These are phyloP conservation scores for Parascedosporium putredinis DNA, from an alignment of 2,329 filamentous ascomycete species.

Conservation along the genomic window DNA sequence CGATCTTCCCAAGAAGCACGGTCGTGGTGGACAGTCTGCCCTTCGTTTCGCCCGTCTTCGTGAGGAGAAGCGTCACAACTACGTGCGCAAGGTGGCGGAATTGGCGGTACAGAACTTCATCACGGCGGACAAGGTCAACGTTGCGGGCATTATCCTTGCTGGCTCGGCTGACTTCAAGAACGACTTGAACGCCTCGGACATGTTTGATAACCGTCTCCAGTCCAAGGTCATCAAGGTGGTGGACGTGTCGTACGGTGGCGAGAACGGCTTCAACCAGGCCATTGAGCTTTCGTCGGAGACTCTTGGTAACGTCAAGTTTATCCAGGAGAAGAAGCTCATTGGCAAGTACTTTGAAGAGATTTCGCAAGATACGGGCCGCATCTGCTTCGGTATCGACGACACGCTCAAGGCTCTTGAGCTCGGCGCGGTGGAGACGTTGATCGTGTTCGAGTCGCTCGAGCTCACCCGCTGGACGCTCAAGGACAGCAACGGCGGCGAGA, in stretches of 20 bases:
- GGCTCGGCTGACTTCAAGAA: slow-evolving; percentile 99
- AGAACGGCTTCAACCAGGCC: slow-evolving; percentile 99
- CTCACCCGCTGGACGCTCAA: slow-evolving; percentile 87
- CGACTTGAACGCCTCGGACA: slow-evolving; percentile 91
- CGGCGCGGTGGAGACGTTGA: slow-evolving; percentile 86
- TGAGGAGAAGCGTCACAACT: slow-evolving; percentile 99
- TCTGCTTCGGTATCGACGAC: slow-evolving; percentile 97
- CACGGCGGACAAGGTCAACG: slow-evolving; percentile 96
- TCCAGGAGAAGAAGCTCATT: slow-evolving; percentile 99
- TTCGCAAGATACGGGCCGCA: slow-evolving; percentile 89
- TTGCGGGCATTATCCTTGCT: slow-evolving; percentile 86
- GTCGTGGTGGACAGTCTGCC: slow-evolving; percentile 98
- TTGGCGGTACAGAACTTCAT: slow-evolving; percentile 98
- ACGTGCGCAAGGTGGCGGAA: slow-evolving; percentile 97
- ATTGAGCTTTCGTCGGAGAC: slow-evolving; percentile 94
- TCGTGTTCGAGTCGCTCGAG: slow-evolving; percentile 96
- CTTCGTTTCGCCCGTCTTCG: slow-evolving; percentile 98
- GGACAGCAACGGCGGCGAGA: slow-evolving; percentile 59
- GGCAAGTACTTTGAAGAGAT: slow-evolving; percentile 99
- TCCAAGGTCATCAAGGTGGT: slow-evolving; percentile 99
- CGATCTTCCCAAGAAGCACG: slow-evolving; percentile 99
- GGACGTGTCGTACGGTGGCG: slow-evolving; percentile 95
- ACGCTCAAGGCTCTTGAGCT: slow-evolving; percentile 94
- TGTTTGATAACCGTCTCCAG: slow-evolving; percentile 88
- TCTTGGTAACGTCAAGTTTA: slow-evolving; percentile 98